Base-by-base conservation (phyloP, 192 early-diverging fungal genomes). In the Podila horticola region DNA sequence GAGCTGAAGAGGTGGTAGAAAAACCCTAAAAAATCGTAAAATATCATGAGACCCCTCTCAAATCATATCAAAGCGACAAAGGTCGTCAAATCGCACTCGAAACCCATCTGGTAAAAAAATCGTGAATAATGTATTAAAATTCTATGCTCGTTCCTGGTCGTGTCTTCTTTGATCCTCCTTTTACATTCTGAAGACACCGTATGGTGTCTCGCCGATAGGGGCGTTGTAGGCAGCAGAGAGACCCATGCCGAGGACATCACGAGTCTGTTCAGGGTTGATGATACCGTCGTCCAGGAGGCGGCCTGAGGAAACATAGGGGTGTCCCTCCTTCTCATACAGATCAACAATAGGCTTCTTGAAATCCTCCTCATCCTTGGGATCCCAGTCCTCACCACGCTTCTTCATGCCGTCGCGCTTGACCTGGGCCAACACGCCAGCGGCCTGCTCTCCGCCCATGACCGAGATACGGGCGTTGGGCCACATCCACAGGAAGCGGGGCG, bases 161-260 rank as follows among this genome's bases (percentile, higher is more conserved):
- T 45, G 3, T 45, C 15, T 45, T 60, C 28, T 30, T 33, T 3
- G 15, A 15, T 13, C 34, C 4, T 15, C 24, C 36, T 50, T 71
- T 82, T 94, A 99, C 97, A 99, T 99, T 69, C 97, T 90, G 90
- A 99, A 99, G 9, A 99, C 93, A 63, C 97, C 97, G 90, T 95
- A 97, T 36, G 87, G 70, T 7, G 96, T 97, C 67, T 91, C 82
- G 58, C 85, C 83, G 58, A 93, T 86, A 2, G 91, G 92, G 12
- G 87, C 84, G 82, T 95, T 95, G 67, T 95, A 68, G 49, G 94
- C 74, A 31, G 94, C 94, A 62, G 92, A 92, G 57, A 99, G 83
- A 10, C 90, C 94, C 67, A 99, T 88, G 9, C 93, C 95, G 63
- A 99, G 89, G 4, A 97, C 93, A 30, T 91, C 89, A 33, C 97